Evolutionary conservation across 768 basidiomycete genomes (phyloP).

Genomic region (Sistotremastrum niveocremeum): DNA sequence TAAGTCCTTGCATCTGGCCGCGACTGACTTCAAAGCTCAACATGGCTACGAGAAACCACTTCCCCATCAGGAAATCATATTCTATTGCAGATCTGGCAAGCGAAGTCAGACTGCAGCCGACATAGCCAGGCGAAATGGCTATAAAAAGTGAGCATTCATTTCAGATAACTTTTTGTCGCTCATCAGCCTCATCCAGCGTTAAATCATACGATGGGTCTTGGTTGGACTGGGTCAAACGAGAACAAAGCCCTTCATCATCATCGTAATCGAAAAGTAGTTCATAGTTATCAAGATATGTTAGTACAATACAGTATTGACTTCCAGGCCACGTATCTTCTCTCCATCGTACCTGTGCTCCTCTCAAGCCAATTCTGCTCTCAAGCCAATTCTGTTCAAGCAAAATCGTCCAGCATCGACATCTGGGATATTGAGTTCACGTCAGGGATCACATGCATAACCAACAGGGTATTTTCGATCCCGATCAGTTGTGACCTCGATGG

Average conservation of each 20-base stretch:
- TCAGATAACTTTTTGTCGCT: not conserved
- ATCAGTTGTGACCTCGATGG: too few species aligned
- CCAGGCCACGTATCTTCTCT: too few species aligned
- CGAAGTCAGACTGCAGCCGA: slow-evolving; percentile 74
- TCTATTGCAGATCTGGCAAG: slow-evolving; percentile 85
- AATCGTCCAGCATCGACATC: too few species aligned
- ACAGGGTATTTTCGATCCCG: too few species aligned
- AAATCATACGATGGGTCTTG: slow-evolving; percentile 80
- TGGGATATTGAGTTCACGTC: too few species aligned
- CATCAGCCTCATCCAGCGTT: slow-evolving; percentile 14
- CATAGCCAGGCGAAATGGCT: slow-evolving; percentile 71
- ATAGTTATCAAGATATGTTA: too few species aligned
- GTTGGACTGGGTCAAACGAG: slow-evolving; percentile 65
- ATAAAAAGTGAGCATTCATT: slow-evolving; percentile 44
- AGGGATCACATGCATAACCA: too few species aligned
- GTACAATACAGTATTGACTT: too few species aligned
- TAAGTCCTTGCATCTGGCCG: slow-evolving; percentile 43
- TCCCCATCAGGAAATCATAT: slow-evolving; percentile 61
- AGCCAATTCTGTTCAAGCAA: too few species aligned
- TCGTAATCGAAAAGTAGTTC: too few species aligned
- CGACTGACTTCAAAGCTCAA: slow-evolving; percentile 43
- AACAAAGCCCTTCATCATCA: slow-evolving; percentile 21
- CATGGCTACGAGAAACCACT: slow-evolving; percentile 67
- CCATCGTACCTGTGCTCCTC: too few species aligned
- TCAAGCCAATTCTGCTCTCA: too few species aligned